phyloP scores from a whole-genome alignment of 2,329 filamentous ascomycete species.

The Aspergillus persii region DNA sequence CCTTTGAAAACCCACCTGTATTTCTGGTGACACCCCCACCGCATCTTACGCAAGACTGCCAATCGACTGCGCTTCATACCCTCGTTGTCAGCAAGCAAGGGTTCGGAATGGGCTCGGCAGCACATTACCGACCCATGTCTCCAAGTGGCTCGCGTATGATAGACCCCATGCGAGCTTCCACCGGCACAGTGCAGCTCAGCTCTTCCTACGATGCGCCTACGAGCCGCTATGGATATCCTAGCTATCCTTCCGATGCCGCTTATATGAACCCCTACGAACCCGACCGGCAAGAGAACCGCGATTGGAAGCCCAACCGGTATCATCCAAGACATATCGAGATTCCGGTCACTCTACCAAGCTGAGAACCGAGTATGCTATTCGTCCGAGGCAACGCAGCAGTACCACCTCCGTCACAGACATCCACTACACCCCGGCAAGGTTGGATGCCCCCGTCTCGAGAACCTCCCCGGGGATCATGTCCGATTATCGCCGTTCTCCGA shows the following conservation, averaged over 20 bases:
- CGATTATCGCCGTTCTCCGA: slow-evolving; percentile 29
- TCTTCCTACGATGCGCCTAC: slow-evolving; percentile 35
- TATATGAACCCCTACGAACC: slow-evolving; percentile 30
- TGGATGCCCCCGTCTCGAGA: slow-evolving; percentile 29
- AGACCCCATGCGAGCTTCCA: slow-evolving; percentile 42
- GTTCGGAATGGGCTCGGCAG: slow-evolving; percentile 29
- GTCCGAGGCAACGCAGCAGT: slow-evolving; percentile 36
- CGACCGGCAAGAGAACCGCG: slow-evolving; percentile 23
- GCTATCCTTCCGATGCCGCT: slow-evolving; percentile 32
- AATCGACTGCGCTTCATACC: background rate
- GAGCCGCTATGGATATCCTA: slow-evolving; percentile 25
- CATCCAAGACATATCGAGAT: slow-evolving; percentile 33
- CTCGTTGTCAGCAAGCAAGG: slow-evolving; percentile 4
- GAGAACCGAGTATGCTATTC: slow-evolving; percentile 38
- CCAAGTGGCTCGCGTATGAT: slow-evolving; percentile 32
- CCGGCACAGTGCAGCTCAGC: slow-evolving; percentile 37
- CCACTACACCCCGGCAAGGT: slow-evolving; percentile 23
- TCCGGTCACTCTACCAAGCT: slow-evolving; percentile 30
- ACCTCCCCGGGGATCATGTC: slow-evolving; percentile 29
- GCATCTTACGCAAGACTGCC: slow-evolving; percentile 1
- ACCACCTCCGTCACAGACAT: slow-evolving; percentile 31
- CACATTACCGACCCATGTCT: slow-evolving; percentile 35
- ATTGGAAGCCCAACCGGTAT: slow-evolving; percentile 34
- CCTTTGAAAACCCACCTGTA: background rate
- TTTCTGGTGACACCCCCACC: background rate